Evolutionary conservation across 1,284 basidiomycete species (phyloP).

Genomic region (Ceratobasidium sp.): DNA sequence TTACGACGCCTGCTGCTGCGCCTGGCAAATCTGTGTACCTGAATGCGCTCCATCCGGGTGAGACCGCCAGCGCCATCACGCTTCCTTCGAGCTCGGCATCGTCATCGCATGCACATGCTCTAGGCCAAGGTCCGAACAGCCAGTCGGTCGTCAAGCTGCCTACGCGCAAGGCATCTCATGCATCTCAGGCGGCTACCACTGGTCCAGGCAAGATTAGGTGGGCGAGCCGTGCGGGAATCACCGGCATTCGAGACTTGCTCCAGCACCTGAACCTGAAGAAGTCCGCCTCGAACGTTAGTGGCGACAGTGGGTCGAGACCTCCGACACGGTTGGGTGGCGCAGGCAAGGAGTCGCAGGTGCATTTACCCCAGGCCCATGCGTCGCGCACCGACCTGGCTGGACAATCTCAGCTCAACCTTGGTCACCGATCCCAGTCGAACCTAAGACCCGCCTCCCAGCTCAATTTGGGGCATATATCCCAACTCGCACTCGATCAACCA

Average conservation of each 20-base stretch:
- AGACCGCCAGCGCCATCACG: conserved; percentile 77
- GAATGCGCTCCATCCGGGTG: conserved; percentile 50
- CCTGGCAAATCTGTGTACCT: neutral
- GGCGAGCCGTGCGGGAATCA: conserved; percentile 71
- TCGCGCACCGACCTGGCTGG: neutral
- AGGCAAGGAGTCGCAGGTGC: conserved; percentile 30
- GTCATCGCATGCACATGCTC: conserved; percentile 21
- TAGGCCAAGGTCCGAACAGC: conserved; percentile 10
- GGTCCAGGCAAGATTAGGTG: conserved; percentile 64
- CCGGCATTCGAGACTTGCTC: conserved; percentile 79
- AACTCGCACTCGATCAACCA: conserved; percentile 21
- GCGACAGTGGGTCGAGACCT: neutral
- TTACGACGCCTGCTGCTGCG: neutral
- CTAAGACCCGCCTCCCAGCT: conserved; percentile 5
- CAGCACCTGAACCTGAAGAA: conserved; percentile 67
- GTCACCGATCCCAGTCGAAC: conserved; percentile 14
- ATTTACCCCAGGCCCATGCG: conserved; percentile 33
- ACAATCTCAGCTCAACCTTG: conserved; percentile 17
- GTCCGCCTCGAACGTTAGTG: conserved; percentile 46
- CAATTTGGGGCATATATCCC: conserved; percentile 5
- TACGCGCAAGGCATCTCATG: neutral
- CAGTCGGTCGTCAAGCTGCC: conserved; percentile 23
- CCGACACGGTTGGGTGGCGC: conserved; percentile 28
- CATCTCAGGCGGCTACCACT: neutral
- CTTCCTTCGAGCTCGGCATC: conserved; percentile 65